Base-by-base conservation (phyloP, 2,329 filamentous ascomycete species). In the Shiraia bambusicola region DNA sequence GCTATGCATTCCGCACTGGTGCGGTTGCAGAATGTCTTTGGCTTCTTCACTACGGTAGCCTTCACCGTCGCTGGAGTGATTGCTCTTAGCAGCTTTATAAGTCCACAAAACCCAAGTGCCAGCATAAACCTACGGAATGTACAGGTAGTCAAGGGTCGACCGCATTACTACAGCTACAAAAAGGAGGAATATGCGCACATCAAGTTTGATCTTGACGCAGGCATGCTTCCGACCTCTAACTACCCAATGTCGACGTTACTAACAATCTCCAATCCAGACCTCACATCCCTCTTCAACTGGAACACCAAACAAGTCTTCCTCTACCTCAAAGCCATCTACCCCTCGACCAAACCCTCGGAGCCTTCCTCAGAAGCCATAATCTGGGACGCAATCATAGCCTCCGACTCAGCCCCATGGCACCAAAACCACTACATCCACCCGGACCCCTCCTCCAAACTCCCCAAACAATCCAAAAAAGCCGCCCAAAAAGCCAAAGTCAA, bases 221-320 rank as follows among this genome's bases (percentile, higher is more conserved):
- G 79, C 81, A 72, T 22, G 49, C 45, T 25, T 39, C 30, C 32
- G 9, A 34, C 29, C 11, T 34, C 12, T 29, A 36, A n/a, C 19
- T 10, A 7, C 10, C 19, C 25, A 6, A 7, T 28, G 11, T 13
- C 35, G 28, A 15, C 2, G 15, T 15, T 31, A 30, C 14, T 16
- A 28, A 30, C 15, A 25, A 27, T 14, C 2, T 13, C 8, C 10
- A 40, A 8, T 14, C 7, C 49, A 77, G 92, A 98, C 73, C 81
- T 98, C 47, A 86, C 83, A 47, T 86, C 86, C 30, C 87, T 98
- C 58, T 97, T 97, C 80, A 95, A 88, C 65, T 98, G 92, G 93
- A 98, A 98, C 78, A 98, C 94, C 14, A 98, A 98, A 72, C 88
- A 97, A 73, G 75, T 98, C 61, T 98, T 97, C 73, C 84, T 96